Evolutionary conservation across 2,329 filamentous ascomycete species (phyloP), one percentile per base, ranked within the genome.

Genomic region (Metarhizium rileyi): DNA sequence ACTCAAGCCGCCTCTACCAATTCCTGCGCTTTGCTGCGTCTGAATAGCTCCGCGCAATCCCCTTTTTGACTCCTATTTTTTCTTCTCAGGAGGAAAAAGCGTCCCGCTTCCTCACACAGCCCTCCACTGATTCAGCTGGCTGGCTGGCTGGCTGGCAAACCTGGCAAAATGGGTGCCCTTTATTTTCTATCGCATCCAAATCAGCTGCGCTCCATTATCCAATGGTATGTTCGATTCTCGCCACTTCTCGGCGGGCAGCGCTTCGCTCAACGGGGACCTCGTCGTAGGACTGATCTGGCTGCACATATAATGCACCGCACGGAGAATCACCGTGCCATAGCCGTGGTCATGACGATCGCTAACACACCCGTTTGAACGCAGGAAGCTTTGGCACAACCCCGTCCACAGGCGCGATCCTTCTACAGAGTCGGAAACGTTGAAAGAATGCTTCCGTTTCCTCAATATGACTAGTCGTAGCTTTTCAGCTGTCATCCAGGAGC

Each of bases 311-410:
- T 6, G 7, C 12, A 18, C 36, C 36, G 36, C 36, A 22, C 36
- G 5, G 6, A 7, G 14, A 5, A 36, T 10, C 33, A 16, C n/a
- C 33, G 6, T n/a, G 14, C 12, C 36, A 22, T 40, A 7, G 22
- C 36, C 6, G n/a, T n/a, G 4, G 25, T 9, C 20, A 18, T 25
- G 22, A 14, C 20, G 7, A 25, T 25, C 6, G 51, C 59, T 63
- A 47, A 61, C 60, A 47, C 42, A 10, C 10, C 22, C 12, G 5
- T 25, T 5, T 5, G 28, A 36, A 26, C 53, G 45, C 63, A 95
- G 90, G 90, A 95, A 95, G 73, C 73, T 95, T 59, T 97, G 90
- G 90, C 93, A 97, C 72, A 89, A 95, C 56, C 86, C 93, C 12
- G 89, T 95, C 20, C 89, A 97, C 73, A 80, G 77, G 64, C 87